Evolutionary conservation across 805 yeast genomes (phyloP).

Genomic region (Yarrowia keelungensis): DNA sequence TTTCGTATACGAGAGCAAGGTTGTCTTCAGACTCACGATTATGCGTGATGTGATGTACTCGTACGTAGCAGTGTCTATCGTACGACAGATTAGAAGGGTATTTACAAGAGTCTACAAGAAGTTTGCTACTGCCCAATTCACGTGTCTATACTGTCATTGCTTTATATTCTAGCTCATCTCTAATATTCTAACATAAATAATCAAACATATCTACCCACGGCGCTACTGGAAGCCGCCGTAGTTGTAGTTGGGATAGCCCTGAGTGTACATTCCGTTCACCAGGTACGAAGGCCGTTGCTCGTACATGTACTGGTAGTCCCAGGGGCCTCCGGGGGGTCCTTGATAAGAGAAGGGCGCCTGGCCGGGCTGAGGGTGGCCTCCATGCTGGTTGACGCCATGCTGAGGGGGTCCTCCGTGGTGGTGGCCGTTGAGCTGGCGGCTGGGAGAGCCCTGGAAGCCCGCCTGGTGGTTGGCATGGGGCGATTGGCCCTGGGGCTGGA

Average conservation of each 20-base stretch:
- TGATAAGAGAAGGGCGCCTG: conserved; percentile 30
- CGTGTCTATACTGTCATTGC: conserved; percentile 26
- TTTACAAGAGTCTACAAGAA: no score
- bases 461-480: conserved; percentile 20
- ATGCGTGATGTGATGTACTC: background rate
- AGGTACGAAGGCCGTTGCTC: conserved; percentile 38
- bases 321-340: conserved; percentile 34
- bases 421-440: conserved; percentile 17
- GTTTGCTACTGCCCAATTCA: no score
- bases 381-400: conserved; percentile 5
- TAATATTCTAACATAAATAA: conserved; percentile 38
- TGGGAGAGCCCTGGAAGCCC: conserved; percentile 31
- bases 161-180: conserved; percentile 38
- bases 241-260: conserved; percentile 37
- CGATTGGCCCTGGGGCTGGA: conserved; percentile 9
- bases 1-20: conserved; percentile 24
- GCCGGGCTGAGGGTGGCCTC: conserved; percentile 6
- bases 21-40: conserved; percentile 22
- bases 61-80: no score
- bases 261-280: conserved; percentile 36
- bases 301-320: conserved; percentile 39
- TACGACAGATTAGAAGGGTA: no score
- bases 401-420: background rate
- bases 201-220: conserved; percentile 19
- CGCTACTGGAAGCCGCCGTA: conserved; percentile 33